Conservation (phyloP, 139 green algal species). For the Auxenochlorella pyrenoidosa region DNA sequence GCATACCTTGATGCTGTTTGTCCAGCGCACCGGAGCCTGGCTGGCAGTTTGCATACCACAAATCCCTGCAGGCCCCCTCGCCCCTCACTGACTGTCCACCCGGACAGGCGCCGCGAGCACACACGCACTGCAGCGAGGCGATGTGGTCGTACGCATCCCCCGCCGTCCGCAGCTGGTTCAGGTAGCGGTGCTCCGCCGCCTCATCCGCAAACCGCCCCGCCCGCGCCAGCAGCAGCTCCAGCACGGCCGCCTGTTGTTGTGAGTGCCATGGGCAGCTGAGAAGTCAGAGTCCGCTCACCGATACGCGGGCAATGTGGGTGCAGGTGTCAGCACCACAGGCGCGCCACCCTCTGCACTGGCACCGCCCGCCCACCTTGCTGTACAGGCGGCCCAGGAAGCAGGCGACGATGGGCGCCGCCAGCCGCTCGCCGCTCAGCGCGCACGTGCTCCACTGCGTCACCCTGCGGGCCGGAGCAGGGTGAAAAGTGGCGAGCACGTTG, state of each 20-base stretch:
- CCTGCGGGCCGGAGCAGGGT: neutral
- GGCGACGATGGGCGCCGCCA: slow-evolving; percentile 49
- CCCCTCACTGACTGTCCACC: too few species aligned
- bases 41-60: too few species aligned
- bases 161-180: slow-evolving; percentile 44
- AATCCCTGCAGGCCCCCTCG: neutral
- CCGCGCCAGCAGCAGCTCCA: slow-evolving; percentile 56
- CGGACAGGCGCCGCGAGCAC: too few species aligned
- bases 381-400: slow-evolving; percentile 61
- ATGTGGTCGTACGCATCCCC: slow-evolving; percentile 51
- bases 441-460: slow-evolving; percentile 55
- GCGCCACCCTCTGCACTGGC: neutral
- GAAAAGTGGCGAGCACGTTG: too few species aligned
- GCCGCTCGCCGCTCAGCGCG: slow-evolving; percentile 48
- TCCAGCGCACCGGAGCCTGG: too few species aligned
- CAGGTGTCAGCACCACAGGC: neutral
- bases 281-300: too few species aligned
- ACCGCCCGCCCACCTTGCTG: slow-evolving; percentile 39
- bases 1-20: neutral
- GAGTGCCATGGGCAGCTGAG: slow-evolving; percentile 3
- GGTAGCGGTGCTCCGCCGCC: slow-evolving; percentile 37
- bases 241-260: slow-evolving; percentile 55
- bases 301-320: too few species aligned
- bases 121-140: slow-evolving; percentile 12
- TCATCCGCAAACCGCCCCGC: slow-evolving; percentile 40